Evolutionary conservation across 805 yeast genomes (phyloP).

Genomic region (Pichia occidentalis): DNA sequence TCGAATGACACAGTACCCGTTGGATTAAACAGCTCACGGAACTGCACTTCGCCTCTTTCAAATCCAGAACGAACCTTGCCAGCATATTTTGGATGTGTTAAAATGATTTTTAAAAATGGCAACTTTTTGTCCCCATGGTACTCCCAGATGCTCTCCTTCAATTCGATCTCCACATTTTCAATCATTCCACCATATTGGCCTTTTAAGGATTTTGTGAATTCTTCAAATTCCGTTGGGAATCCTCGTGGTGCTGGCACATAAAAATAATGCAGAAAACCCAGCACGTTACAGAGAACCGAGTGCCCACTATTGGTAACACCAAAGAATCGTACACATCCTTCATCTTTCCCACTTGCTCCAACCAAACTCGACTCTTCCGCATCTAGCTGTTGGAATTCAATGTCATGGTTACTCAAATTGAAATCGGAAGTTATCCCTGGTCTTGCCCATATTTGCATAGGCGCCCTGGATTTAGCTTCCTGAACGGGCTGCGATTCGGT

Average conservation of each 20-base stretch:
- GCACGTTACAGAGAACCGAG: slow-evolving; percentile 83
- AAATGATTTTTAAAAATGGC: slow-evolving; percentile 72
- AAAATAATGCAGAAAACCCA: slow-evolving; percentile 83
- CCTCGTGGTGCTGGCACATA: slow-evolving; percentile 88
- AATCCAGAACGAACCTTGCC: slow-evolving; percentile 70
- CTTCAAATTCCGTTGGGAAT: slow-evolving; percentile 49
- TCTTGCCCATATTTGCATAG: slow-evolving; percentile 39
- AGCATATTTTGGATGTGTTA: slow-evolving; percentile 58
- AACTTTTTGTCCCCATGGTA: slow-evolving; percentile 70
- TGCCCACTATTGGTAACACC: slow-evolving; percentile 89
- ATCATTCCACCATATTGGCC: slow-evolving; percentile 51
- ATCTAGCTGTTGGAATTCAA: slow-evolving; percentile 85
- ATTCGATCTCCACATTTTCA: slow-evolving; percentile 48
- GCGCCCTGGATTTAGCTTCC: slow-evolving; percentile 14
- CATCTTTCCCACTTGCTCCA: slow-evolving; percentile 33
- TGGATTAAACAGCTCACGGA: slow-evolving; percentile 55
- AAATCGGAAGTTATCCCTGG: slow-evolving; percentile 49
- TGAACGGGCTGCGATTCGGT: slow-evolving; percentile 26
- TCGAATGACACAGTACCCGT: slow-evolving; percentile 72
- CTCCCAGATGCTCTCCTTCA: slow-evolving; percentile 92
- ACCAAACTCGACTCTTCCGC: slow-evolving; percentile 70
- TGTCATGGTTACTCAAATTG: slow-evolving; percentile 42
- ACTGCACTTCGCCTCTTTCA: slow-evolving; percentile 72
- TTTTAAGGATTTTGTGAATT: slow-evolving; percentile 41
- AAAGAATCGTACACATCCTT: slow-evolving; percentile 71